These are phyloP conservation scores for Nepenthes gracilis DNA, from an alignment of 148 eudicot species.

Conservation along the genomic window DNA sequence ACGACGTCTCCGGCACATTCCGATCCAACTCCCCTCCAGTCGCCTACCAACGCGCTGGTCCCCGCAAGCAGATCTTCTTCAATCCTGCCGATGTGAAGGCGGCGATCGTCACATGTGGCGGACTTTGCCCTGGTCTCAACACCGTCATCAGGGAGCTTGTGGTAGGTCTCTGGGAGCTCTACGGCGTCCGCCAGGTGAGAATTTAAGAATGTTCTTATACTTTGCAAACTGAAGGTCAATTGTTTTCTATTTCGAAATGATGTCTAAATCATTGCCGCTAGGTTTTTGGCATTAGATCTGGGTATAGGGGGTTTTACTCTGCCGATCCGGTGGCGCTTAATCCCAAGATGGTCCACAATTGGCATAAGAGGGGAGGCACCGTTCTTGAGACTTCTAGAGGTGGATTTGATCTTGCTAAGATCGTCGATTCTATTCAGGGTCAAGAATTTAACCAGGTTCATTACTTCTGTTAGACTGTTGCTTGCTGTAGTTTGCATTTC, in stretches of 20 bases:
- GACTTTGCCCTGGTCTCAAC: constrained; percentile 66
- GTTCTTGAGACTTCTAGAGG: constrained; percentile 63
- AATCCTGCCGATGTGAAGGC: constrained; percentile 35
- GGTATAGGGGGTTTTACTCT: constrained; percentile 57
- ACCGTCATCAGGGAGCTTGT: constrained; percentile 84
- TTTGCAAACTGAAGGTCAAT: background rate
- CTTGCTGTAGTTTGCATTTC: background rate
- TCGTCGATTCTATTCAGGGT: constrained; percentile 42
- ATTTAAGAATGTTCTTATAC: background rate
- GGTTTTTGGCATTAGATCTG: constrained; percentile 39
- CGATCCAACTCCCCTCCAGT: background rate
- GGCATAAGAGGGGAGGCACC: constrained; percentile 71
- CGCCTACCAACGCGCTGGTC: constrained; percentile 63
- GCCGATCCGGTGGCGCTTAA: constrained; percentile 22
- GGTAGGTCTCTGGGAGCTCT: constrained; percentile 65
- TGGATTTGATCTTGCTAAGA: constrained; percentile 50
- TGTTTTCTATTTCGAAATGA: background rate
- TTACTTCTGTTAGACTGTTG: background rate
- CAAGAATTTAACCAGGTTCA: constrained; percentile 49
- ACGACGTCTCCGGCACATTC: constrained; percentile 20
- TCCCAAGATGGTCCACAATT: constrained; percentile 47
- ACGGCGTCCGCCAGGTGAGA: constrained; percentile 30
- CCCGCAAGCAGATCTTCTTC: constrained; percentile 28
- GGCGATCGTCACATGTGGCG: constrained; percentile 73
- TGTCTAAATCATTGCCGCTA: background rate